A percentile compares a stretch with the other conserved stretches of the same genome.
Conservation (phyloP, 768 basidiomycete species). For the Galerina sulciceps region DNA sequence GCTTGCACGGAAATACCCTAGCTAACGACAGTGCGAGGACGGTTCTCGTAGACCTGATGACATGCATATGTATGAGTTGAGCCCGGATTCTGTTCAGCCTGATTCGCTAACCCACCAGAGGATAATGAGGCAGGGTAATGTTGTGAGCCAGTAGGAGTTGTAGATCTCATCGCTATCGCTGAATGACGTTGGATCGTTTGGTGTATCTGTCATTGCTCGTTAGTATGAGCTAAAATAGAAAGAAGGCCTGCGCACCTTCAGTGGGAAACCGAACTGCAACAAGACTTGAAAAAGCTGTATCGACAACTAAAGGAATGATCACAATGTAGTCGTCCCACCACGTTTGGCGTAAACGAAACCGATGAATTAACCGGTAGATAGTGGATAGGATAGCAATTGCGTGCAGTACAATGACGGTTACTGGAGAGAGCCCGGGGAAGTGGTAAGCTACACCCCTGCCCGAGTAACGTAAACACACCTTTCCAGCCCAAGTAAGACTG, state of each 20-base stretch:
- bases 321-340: constrained; percentile 31
- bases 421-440: background rate
- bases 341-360: constrained; percentile 15
- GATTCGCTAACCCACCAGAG: background rate
- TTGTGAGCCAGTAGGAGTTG: constrained; percentile 6
- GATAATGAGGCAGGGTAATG: background rate
- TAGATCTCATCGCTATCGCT: background rate
- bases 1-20: background rate
- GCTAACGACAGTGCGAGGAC: background rate
- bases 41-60: background rate
- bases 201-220: background rate
- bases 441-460: background rate
- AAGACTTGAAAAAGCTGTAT: constrained; percentile 4
- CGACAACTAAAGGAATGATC: constrained; percentile 13
- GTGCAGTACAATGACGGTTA: constrained; percentile 16
- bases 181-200: background rate
- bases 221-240: background rate
- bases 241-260: background rate
- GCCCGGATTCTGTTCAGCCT: background rate
- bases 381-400: constrained; percentile 18
- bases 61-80: background rate
- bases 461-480: background rate
- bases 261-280: background rate
- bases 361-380: constrained; percentile 20
- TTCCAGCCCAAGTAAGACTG: constrained; percentile 2